These are phyloP conservation scores for Erythrophleum fordii DNA, from an alignment of 306 rosid species.

Conservation along the genomic window DNA sequence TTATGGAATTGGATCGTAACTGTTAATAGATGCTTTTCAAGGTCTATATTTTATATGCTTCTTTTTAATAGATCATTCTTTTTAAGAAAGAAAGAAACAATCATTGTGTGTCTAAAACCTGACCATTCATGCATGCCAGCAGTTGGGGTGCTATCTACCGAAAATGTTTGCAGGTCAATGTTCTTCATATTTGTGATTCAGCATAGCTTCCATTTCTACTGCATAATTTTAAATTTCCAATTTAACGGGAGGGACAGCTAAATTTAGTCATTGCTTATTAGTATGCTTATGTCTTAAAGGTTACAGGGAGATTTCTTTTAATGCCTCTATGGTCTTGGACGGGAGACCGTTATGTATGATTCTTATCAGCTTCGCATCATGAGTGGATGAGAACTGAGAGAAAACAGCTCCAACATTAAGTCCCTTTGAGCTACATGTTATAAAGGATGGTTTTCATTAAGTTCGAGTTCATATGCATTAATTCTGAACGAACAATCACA, in stretches of 20 bases:
- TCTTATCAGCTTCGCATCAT: conserved; percentile 15
- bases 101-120: not conserved
- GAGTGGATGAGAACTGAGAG: not conserved
- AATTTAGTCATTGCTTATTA: not conserved
- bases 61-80: not conserved
- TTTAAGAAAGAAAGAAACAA: not conserved
- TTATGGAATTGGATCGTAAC: conserved; percentile 11
- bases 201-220: not conserved
- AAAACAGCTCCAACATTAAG: conserved; percentile 1
- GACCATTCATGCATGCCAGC: conserved; percentile 3
- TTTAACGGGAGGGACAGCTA: not conserved
- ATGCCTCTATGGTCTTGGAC: not conserved
- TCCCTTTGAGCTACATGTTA: not conserved
- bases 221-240: conserved; percentile 1
- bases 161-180: not conserved
- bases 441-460: not conserved
- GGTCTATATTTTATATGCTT: not conserved
- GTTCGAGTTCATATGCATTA: not conserved
- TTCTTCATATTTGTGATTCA: not conserved
- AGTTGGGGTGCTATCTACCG: not conserved
- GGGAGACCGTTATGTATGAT: not conserved
- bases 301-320: conserved; percentile 23
- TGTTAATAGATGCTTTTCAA: not conserved
- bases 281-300: not conserved
- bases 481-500: conserved; percentile 13